Conservation (phyloP, 495 filamentous ascomycete species). For the Podospora bellae-mahoneyi region DNA sequence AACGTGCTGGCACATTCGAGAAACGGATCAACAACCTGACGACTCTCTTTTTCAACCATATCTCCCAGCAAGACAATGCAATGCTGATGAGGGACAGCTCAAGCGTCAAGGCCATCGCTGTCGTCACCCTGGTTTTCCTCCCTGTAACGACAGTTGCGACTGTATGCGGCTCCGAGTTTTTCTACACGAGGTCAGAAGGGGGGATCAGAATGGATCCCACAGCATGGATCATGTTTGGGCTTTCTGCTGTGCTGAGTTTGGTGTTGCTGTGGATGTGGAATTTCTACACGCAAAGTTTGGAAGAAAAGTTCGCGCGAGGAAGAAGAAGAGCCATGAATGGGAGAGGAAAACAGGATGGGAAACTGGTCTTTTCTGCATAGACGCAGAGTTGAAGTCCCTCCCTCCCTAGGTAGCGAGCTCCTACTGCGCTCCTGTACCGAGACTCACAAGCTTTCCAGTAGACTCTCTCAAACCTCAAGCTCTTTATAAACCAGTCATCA, state of each 20-base stretch:
- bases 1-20: neutral
- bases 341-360: neutral
- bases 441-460: too few species aligned
- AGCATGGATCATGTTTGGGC: constrained; percentile 2
- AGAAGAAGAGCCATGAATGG: neutral
- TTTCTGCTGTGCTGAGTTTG: neutral
- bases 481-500: too few species aligned
- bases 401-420: neutral
- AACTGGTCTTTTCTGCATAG: constrained; percentile 1
- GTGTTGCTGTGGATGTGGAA: neutral
- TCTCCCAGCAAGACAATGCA: neutral
- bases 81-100: constrained; percentile 3
- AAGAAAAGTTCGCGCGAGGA: neutral
- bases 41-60: constrained; percentile 2
- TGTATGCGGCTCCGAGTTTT: neutral
- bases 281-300: neutral
- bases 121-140: neutral
- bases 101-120: constrained; percentile 1
- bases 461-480: too few species aligned
- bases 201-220: neutral
- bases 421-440: neutral
- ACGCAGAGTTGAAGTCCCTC: too few species aligned
- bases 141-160: neutral
- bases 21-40: constrained; percentile 4
- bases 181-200: neutral